These are phyloP conservation scores for Pseudevernia furfuracea DNA, from an alignment of 495 filamentous ascomycete genomes.

Conservation along the genomic window DNA sequence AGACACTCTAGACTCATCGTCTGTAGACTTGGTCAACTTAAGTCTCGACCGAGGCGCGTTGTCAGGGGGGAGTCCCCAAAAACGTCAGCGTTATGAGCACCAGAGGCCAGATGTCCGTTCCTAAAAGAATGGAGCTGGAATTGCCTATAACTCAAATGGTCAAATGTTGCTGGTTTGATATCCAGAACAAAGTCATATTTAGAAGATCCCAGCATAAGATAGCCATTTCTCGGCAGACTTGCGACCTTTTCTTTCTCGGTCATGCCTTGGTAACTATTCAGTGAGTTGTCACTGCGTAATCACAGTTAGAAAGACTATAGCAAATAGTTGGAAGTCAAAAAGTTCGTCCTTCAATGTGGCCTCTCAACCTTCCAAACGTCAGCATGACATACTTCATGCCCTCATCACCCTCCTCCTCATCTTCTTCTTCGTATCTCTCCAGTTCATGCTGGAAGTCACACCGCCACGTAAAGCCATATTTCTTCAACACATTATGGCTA, in stretches of 20 bases:
- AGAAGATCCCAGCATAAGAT: neutral
- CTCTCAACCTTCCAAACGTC: neutral
- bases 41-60: no score
- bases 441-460: neutral
- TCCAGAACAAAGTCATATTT: neutral
- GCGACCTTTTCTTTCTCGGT: no score
- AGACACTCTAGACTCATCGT: no score
- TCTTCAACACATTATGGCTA: neutral
- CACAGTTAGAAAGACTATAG: neutral
- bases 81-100: neutral
- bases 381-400: neutral
- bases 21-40: no score
- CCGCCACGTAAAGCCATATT: neutral
- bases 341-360: neutral
- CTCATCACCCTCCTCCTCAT: neutral
- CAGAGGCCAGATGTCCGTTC: neutral
- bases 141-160: neutral
- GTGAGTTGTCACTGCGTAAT: neutral
- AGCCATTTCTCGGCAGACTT: neutral
- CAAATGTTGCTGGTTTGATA: neutral
- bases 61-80: no score
- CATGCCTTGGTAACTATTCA: neutral
- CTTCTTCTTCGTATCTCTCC: neutral
- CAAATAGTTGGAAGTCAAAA: neutral
- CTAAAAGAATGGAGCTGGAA: neutral